Evolutionary conservation across 228 moss, liverwort and hornwort species (phyloP), one percentile per base, ranked within the genome.

Genomic region (Sphagnum magellanicum): DNA sequence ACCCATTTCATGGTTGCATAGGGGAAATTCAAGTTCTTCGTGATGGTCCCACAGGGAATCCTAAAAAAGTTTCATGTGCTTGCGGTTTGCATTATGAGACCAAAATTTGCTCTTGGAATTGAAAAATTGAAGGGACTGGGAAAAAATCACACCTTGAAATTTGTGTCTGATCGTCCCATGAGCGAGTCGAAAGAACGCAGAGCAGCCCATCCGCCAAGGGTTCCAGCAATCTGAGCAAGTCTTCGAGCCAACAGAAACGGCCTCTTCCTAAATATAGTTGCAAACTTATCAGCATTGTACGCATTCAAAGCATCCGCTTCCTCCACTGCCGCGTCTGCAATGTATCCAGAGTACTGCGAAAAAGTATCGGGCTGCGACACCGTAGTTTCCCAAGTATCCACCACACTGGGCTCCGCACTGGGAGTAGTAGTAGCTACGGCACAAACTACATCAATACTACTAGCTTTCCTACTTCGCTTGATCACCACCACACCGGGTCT

Each of bases 121-220:
- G 32, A 32, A 32, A 32, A 32, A 32, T 32, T 32, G 32, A 32
- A 32, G 32, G 32, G 32, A 32, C 32, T n/a, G 17, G 14, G 9
- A 48, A 6, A 46, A 48, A 46, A 61, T 16, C 79, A 10, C 63
- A 86, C 94, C 90, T 95, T 83, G 49, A 95, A 95, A 69, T 84
- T 79, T 16, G 69, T 61, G 71, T 88, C 81, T 16, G 79, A 78
- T 48, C 80, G 90, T 10, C 95, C 92, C 51, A 92, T 9, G 50
- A 82, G 63, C 8, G 82, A 75, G 52, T 95, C 95, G 65, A 84
- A 51, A 64, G 75, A 90, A 6, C 90, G 86, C 6, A 90, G 79
- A 8, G 82, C 87, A 16, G 84, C 90, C 95, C 95, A 95, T 67
- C 84, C 82, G n/a, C 95, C 95, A 4, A 95, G 80, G 48, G 92